Evolutionary conservation across 2,329 filamentous ascomycete genomes (phyloP).

Genomic region (Colletotrichum ledebouriae): DNA sequence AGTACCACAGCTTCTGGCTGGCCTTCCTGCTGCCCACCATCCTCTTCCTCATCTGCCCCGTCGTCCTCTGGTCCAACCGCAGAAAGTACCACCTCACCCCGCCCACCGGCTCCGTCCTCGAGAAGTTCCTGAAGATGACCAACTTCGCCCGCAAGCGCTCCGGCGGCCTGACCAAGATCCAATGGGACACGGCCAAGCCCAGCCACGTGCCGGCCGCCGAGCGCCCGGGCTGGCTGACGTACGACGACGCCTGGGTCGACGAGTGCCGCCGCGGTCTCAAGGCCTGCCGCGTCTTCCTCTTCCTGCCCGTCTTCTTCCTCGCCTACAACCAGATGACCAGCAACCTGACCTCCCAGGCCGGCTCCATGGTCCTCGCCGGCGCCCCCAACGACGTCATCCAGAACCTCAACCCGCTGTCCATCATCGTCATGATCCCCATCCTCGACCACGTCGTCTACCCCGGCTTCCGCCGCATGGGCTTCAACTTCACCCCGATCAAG

Average conservation of each 20-base stretch:
- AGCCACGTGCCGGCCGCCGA: constrained; percentile 67
- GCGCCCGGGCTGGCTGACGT: constrained; percentile 82
- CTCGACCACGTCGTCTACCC: constrained; percentile 80
- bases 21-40: constrained; percentile 76
- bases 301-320: constrained; percentile 74
- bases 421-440: constrained; percentile 81
- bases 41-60: constrained; percentile 73
- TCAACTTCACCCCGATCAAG: constrained; percentile 81
- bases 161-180: constrained; percentile 71
- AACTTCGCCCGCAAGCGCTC: constrained; percentile 72
- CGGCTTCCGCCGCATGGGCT: constrained; percentile 70
- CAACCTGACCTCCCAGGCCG: constrained; percentile 74
- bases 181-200: constrained; percentile 79
- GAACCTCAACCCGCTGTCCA: constrained; percentile 81
- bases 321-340: constrained; percentile 72
- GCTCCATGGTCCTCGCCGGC: constrained; percentile 75
- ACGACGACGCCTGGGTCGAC: constrained; percentile 87
- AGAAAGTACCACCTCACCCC: constrained; percentile 72
- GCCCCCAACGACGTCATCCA: constrained; percentile 83
- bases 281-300: constrained; percentile 79
- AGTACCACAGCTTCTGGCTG: constrained; percentile 82
- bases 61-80: constrained; percentile 72
- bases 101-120: constrained; percentile 79
- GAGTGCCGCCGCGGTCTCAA: constrained; percentile 78
- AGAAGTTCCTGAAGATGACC: constrained; percentile 75